These are phyloP conservation scores for Paecilomyces variotii DNA, from an alignment of 2,329 filamentous ascomycete species.

Conservation along the genomic window DNA sequence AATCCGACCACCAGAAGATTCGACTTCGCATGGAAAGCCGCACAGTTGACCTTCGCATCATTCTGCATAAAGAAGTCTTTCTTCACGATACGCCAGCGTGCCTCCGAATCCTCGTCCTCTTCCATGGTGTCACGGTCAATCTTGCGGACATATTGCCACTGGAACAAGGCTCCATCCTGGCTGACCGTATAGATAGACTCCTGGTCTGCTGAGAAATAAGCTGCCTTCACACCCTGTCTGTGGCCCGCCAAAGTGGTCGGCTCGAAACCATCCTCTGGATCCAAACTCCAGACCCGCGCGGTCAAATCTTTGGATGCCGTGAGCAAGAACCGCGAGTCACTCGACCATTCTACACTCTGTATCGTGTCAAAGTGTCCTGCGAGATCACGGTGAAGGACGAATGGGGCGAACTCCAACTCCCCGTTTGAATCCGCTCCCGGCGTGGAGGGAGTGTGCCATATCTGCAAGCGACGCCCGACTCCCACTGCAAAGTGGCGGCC, in stretches of 20 bases:
- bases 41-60: constrained; percentile 76
- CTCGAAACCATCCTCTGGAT: constrained; percentile 77
- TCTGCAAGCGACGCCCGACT: constrained; percentile 77
- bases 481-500: constrained; percentile 86
- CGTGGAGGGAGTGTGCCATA: constrained; percentile 91
- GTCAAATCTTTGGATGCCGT: constrained; percentile 89
- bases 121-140: constrained; percentile 54
- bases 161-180: constrained; percentile 92
- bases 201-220: constrained; percentile 94
- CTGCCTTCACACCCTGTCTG: constrained; percentile 79
- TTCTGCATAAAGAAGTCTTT: constrained; percentile 92
- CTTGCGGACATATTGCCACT: constrained; percentile 73
- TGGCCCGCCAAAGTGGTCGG: constrained; percentile 88
- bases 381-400: constrained; percentile 79
- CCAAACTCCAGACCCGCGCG: constrained; percentile 87
- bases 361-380: constrained; percentile 84
- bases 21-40: constrained; percentile 77
- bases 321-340: constrained; percentile 90
- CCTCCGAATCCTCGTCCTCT: constrained; percentile 56
- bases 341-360: constrained; percentile 85
- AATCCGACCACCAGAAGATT: constrained; percentile 96
- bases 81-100: constrained; percentile 86
- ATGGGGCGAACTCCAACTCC: constrained; percentile 89
- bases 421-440: constrained; percentile 71
- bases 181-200: constrained; percentile 95